Evolutionary conservation across 2,329 filamentous ascomycete genomes (phyloP), one percentile per base, ranked within the genome.

Genomic region (Samsoniella hepiali): DNA sequence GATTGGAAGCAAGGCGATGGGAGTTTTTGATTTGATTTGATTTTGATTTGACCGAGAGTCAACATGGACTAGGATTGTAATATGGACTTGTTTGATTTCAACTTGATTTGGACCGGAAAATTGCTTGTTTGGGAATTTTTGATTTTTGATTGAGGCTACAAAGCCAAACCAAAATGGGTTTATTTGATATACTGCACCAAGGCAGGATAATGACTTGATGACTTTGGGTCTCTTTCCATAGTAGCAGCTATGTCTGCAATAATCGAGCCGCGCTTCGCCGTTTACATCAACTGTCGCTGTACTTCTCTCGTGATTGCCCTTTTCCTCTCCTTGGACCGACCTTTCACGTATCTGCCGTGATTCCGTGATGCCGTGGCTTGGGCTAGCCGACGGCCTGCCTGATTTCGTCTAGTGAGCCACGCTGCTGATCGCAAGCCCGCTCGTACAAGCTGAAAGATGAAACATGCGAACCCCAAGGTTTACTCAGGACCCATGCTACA

Each of bases 1-100:
- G 53, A 57, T 58, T 60, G 54, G 36, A 56, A 60, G 62, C 62
- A 60, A 58, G 62, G 57, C 62, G 62, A 56, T 29, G 32, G 63
- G 55, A 65, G 57, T 63, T 45, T 38, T 63, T 51, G 38, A 40
- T 59, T 64, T 47, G n/a, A 42, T 56, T 60, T 51, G n/a, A 42
- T 59, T 59, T 60, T 59, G 45, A 60, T 53, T 60, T 54, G 40
- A 61, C 50, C 38, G 36, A 58, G 56, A 29, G 49, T 60, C 47
- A 60, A 34, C 36, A 5, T 60, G 47, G 49, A 40, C 58, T 44
- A 44, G 58, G 58, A 60, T 34, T 60, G 58, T 55, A 55, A 62
- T 62, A 54, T 38, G 58, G 50, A 32, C 22, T 47, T 53, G 31
- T 51, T 60, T 44, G 36, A 17, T 36, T 47, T 27, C 29, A 44